Evolutionary conservation across 108 stramenopile genomes (phyloP).

Genomic region (Thalassiosira profunda): DNA sequence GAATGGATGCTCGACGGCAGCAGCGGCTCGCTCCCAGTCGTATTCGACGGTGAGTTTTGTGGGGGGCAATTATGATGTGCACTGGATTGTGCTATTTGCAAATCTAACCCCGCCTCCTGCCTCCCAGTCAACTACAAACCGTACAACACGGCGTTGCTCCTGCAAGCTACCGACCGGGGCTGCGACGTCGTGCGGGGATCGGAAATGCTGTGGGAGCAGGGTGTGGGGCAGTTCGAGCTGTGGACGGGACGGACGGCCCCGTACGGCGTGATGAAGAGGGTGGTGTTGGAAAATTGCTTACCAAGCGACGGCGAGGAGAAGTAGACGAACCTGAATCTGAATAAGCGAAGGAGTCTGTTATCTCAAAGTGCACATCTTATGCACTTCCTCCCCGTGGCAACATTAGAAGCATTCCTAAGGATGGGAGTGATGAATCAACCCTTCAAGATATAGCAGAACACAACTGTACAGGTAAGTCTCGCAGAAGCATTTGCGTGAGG

Average conservation of each 20-base stretch:
- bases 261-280: slow-evolving; percentile 85
- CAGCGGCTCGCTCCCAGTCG: slow-evolving; percentile 44
- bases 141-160: slow-evolving; percentile 86
- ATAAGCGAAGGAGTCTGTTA: too few species aligned
- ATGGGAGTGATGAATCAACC: not conserved
- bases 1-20: slow-evolving; percentile 63
- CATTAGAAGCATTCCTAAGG: not conserved
- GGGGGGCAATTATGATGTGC: too few species aligned
- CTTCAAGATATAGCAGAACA: not conserved
- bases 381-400: too few species aligned
- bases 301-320: slow-evolving; percentile 40
- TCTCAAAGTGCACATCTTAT: too few species aligned
- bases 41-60: too few species aligned
- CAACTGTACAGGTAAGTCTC: too few species aligned
- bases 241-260: slow-evolving; percentile 95
- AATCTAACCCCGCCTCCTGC: too few species aligned
- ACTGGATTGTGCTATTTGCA: too few species aligned
- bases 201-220: slow-evolving; percentile 99
- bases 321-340: not conserved
- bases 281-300: slow-evolving; percentile 86
- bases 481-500: too few species aligned
- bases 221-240: slow-evolving; percentile 96
- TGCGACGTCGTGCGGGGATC: slow-evolving; percentile 93
- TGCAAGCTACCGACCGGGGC: slow-evolving; percentile 82
- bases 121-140: slow-evolving; percentile 99